A percentile compares a stretch with the other conserved stretches of the same genome.
phyloP scores from a whole-genome alignment of 1,139 yeast species.

The Pichia cactophila region DNA sequence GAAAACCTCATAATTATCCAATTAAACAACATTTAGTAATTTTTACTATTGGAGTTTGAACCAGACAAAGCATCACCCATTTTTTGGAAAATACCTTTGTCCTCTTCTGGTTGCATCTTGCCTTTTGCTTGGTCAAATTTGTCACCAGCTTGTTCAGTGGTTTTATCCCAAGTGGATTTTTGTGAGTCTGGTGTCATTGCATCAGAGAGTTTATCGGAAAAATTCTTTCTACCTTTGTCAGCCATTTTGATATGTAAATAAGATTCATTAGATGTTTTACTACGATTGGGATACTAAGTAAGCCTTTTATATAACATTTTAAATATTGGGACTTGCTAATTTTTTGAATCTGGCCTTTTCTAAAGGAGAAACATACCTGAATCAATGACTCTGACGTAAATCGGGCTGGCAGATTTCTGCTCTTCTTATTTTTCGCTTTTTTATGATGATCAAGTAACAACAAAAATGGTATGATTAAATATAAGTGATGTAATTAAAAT shows the following conservation, averaged over 20 bases:
- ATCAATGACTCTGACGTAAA: not conserved
- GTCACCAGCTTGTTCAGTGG: constrained; percentile 64
- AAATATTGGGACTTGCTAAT: not conserved
- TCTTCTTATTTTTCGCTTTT: too few species aligned
- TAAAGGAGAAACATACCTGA: not conserved
- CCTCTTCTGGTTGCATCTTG: constrained; percentile 49
- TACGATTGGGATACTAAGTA: not conserved
- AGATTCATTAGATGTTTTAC: too few species aligned
- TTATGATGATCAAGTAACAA: too few species aligned
- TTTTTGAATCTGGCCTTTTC: not conserved
- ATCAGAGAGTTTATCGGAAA: constrained; percentile 63
- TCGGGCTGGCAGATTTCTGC: not conserved
- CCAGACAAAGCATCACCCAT: constrained; percentile 41
- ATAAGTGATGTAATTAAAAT: not conserved
- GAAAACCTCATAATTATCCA: not conserved
- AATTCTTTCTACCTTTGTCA: constrained; percentile 71
- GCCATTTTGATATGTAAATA: constrained; percentile 39
- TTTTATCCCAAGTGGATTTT: constrained; percentile 58
- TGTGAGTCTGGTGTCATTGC: constrained; percentile 64
- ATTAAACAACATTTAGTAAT: not conserved
- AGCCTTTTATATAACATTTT: not conserved
- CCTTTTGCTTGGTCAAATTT: constrained; percentile 56
- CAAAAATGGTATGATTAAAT: not conserved
- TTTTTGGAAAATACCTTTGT: constrained; percentile 65
- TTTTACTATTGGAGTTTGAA: not conserved